Evolutionary conservation across 208 protist species (phyloP).

Genomic region (Strigomonas culicis): DNA sequence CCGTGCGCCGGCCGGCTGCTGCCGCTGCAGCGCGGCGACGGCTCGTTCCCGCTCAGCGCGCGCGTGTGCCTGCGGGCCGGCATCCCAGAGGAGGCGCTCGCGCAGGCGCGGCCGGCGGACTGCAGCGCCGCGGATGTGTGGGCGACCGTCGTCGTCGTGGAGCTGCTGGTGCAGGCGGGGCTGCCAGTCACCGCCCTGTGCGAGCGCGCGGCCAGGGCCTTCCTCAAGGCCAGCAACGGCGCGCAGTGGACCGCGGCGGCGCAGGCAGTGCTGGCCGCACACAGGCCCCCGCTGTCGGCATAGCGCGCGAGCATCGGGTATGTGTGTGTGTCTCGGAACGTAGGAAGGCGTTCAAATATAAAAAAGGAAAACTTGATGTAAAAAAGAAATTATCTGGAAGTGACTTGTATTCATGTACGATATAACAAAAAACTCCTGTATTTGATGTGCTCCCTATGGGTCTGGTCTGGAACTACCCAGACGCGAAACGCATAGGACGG

Average conservation of each 20-base stretch:
- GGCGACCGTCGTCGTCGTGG: conserved; percentile 47
- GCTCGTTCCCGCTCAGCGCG: conserved; percentile 33
- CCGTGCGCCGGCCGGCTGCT: conserved; percentile 27
- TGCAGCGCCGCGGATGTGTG: conserved; percentile 17
- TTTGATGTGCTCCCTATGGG: too few relatives aligned
- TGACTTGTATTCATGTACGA: too few relatives aligned
- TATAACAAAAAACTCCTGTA: too few relatives aligned
- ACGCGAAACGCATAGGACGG: too few relatives aligned
- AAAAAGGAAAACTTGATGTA: too few relatives aligned
- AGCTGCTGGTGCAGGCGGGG: conserved; percentile 20
- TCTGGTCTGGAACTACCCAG: too few relatives aligned
- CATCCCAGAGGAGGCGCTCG: conserved; percentile 16
- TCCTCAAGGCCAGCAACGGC: conserved; percentile 17
- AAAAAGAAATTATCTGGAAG: too few relatives aligned
- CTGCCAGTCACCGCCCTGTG: conserved; percentile 22
- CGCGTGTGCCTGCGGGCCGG: conserved; percentile 20
- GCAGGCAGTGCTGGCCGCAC: neutral
- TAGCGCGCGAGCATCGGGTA: too few relatives aligned
- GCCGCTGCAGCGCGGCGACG: conserved; percentile 33
- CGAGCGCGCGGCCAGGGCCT: conserved; percentile 20
- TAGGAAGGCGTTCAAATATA: too few relatives aligned
- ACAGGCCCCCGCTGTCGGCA: neutral
- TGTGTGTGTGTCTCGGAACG: too few relatives aligned
- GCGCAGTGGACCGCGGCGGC: conserved; percentile 15
- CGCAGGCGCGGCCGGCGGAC: conserved; percentile 16